phyloP scores from a whole-genome alignment of 2,329 filamentous ascomycete genomes.

The Dichotomopilus funicola region DNA sequence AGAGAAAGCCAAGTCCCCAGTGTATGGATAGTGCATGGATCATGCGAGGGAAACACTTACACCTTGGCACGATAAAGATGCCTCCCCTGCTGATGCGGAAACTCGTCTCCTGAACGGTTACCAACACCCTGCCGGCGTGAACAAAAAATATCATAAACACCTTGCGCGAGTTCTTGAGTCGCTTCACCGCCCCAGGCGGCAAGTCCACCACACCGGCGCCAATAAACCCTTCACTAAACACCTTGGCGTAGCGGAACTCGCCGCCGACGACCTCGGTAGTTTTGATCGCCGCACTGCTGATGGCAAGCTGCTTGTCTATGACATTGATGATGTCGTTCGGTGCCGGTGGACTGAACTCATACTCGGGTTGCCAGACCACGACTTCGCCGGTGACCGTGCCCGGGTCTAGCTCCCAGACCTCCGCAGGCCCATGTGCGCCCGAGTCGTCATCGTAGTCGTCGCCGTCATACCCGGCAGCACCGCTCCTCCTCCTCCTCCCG shows the following conservation, averaged over 20 bases:
- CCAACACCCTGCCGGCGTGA: constrained; percentile 71
- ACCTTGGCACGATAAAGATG: constrained; percentile 90
- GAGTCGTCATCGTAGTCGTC: constrained; percentile 23
- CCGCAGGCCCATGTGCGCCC: constrained; percentile 26
- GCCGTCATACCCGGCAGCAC: constrained; percentile 23
- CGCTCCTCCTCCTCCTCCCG: constrained; percentile 16
- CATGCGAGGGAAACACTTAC: constrained; percentile 46
- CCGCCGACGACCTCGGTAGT: constrained; percentile 55
- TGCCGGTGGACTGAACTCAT: constrained; percentile 47
- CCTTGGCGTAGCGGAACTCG: constrained; percentile 83
- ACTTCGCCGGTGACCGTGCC: constrained; percentile 60
- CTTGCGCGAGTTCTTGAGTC: constrained; percentile 82
- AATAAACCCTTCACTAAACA: constrained; percentile 77
- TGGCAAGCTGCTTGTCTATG: constrained; percentile 49
- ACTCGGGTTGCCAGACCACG: constrained; percentile 55
- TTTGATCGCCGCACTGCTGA: constrained; percentile 49
- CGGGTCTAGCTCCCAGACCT: constrained; percentile 65
- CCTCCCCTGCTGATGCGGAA: constrained; percentile 85
- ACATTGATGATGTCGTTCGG: constrained; percentile 50
- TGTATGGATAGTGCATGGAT: neutral
- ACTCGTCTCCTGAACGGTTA: constrained; percentile 65
- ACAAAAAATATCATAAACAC: constrained; percentile 99
- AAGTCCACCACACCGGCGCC: constrained; percentile 86
- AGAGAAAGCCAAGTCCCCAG: neutral
- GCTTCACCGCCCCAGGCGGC: constrained; percentile 75